Evolutionary conservation across 352 stramenopile genomes (phyloP).

Genomic region (Pythium coloratum): DNA sequence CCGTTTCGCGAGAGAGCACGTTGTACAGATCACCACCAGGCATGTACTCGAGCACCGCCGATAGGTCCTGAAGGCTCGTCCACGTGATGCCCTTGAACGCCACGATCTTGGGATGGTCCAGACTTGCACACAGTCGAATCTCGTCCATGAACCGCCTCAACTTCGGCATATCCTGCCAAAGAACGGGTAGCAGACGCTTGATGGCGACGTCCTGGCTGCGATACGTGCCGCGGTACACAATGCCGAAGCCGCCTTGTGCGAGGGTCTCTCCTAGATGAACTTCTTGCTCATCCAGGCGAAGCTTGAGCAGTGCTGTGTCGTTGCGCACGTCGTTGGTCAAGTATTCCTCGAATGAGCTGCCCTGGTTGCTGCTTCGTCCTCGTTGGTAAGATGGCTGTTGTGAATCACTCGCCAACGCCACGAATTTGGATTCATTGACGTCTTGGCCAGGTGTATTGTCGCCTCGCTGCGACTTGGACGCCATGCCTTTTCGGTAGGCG

Average conservation of each 20-base stretch:
- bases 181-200: constrained; percentile 23
- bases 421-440: no score
- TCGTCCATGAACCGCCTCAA: constrained; percentile 32
- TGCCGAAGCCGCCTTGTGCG: neutral
- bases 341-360: neutral
- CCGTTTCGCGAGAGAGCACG: constrained; percentile 5
- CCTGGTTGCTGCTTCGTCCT: no score
- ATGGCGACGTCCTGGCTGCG: constrained; percentile 6
- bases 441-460: no score
- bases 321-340: neutral
- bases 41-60: constrained; percentile 30
- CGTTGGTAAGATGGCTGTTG: no score
- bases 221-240: constrained; percentile 11
- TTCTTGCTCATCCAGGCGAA: neutral
- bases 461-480: no score
- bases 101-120: constrained; percentile 36
- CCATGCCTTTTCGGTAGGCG: no score
- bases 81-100: constrained; percentile 31
- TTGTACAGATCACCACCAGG: constrained; percentile 24
- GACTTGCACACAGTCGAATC: constrained; percentile 32
- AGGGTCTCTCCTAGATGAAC: neutral
- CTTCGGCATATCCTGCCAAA: constrained; percentile 15
- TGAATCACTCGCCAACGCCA: neutral
- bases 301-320: neutral
- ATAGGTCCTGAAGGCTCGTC: constrained; percentile 29